Evolutionary conservation across 2,329 filamentous ascomycete species (phyloP), one percentile per base, ranked within the genome.

Genomic region (Neofusicoccum cordaticola): DNA sequence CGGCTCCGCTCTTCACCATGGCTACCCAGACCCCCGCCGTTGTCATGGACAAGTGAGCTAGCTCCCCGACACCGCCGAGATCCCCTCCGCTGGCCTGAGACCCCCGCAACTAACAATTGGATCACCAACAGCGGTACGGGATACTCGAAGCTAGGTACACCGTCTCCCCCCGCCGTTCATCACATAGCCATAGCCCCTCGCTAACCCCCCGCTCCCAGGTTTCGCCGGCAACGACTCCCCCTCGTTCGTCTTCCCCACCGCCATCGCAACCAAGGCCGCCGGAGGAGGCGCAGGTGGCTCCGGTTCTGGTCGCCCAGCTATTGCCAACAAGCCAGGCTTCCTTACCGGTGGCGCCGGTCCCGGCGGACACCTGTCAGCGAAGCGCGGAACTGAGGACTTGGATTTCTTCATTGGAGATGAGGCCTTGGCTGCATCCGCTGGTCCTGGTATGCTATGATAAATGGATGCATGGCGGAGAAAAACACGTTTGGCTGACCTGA

Each of bases 391-490:
- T 15, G 96, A 99, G 79, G 95, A 99, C 76, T 81, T 99, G 74
- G 95, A 99, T 81, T 99, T 93, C 85, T 99, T 97, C 81, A 99
- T 99, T 75, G 95, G 95, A 67, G 95, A 99, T 75, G 95, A 98
- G 82, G 95, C 95, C 68, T 85, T 98, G 70, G 84, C 90, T 67
- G 94, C 94, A 51, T 84, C 92, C 52, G 87, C 83, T 69, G 95
- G 95, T 65, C 93, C 95, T 71, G 93, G 89, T 91, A 81, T 70
- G 81, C 57, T 37, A 37, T 42, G 17, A 48, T 12, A 3, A 12
- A 15, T 13, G 37, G 17, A 39, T n/a, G 35, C 13, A 8, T 8
- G 3, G 31, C 37, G 35, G 41, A 19, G 19, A 19, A 35, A 42
- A 34, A 22, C 19, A 47, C 3, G 3, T 2, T 17, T 47, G 31